Percentiles rank a stretch among this genome's conserved stretches.
These are phyloP conservation scores for Falciphora oryzae DNA, from an alignment of 2,329 filamentous ascomycete species.

Conservation along the genomic window DNA sequence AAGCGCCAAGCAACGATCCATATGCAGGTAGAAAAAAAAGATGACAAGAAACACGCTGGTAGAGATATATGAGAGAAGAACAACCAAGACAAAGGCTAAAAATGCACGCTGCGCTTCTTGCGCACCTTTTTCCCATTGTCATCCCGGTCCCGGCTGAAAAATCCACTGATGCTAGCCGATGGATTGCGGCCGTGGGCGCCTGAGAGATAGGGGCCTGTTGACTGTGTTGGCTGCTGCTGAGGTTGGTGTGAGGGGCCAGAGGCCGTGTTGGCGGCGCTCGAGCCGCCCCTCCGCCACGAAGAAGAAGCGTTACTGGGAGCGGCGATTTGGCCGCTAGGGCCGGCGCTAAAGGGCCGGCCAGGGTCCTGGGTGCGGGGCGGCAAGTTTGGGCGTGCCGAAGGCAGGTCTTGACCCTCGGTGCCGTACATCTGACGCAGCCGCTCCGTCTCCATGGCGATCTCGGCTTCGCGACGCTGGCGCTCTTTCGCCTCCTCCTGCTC, in stretches of 20 bases:
- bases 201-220: conserved; percentile 15
- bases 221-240: conserved; percentile 14
- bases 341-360: conserved; percentile 42
- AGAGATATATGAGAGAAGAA: background rate
- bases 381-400: conserved; percentile 18
- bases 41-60: background rate
- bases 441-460: conserved; percentile 76
- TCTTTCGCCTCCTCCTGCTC: conserved; percentile 58
- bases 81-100: conserved; percentile 16
- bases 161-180: conserved; percentile 18
- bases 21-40: background rate
- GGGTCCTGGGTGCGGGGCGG: conserved; percentile 25
- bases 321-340: conserved; percentile 23
- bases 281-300: conserved; percentile 25
- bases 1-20: background rate
- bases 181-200: conserved; percentile 15
- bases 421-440: conserved; percentile 66
- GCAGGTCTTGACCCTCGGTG: conserved; percentile 40
- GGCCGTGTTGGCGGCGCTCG: conserved; percentile 13
- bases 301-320: conserved; percentile 15
- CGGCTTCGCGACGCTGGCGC: conserved; percentile 46
- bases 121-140: conserved; percentile 22
- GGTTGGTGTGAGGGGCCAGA: conserved; percentile 10
- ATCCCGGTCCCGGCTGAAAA: conserved; percentile 19
- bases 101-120: conserved; percentile 31